Percentiles rank a stretch among this genome's conserved stretches.
Evolutionary conservation across 1,284 basidiomycete genomes (phyloP).

Genomic region (Puccinia horiana): DNA sequence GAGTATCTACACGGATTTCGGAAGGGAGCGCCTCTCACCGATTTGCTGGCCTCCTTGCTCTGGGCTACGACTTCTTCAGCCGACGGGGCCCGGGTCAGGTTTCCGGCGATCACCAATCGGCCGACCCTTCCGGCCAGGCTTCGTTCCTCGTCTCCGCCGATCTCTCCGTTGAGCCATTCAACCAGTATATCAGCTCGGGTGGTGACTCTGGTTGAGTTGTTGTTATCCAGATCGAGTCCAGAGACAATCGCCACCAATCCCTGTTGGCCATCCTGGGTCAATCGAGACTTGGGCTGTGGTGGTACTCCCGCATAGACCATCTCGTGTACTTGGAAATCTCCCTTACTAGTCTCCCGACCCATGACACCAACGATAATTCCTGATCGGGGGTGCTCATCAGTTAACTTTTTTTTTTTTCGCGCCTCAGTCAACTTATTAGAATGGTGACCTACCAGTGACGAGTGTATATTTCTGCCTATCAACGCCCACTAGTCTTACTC

Average conservation of each 20-base stretch:
- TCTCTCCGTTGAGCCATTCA: slow-evolving; percentile 39
- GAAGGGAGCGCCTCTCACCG: neutral
- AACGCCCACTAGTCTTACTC: slow-evolving; percentile 15
- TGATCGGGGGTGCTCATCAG: neutral
- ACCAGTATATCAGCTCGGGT: neutral
- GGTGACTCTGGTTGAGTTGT: neutral
- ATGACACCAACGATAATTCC: slow-evolving; percentile 34
- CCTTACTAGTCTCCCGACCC: slow-evolving; percentile 31
- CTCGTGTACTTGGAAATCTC: slow-evolving; percentile 33
- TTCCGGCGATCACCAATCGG: slow-evolving; percentile 79
- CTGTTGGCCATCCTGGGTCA: neutral
- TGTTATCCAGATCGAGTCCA: slow-evolving; percentile 38
- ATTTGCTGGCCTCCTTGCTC: slow-evolving; percentile 5
- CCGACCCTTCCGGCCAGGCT: slow-evolving; percentile 71
- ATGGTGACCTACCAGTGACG: slow-evolving; percentile 17
- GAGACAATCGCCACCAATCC: slow-evolving; percentile 28
- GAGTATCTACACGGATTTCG: neutral
- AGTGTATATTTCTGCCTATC: slow-evolving; percentile 15
- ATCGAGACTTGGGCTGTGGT: neutral
- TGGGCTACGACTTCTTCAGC: neutral
- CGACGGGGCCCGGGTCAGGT: slow-evolving; percentile 66
- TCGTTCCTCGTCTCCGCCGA: slow-evolving; percentile 63
- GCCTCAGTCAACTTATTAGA: neutral
- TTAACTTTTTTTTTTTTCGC: neutral
- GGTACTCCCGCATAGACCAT: slow-evolving; percentile 20